Evolutionary conservation across 208 protist genomes (phyloP).

Genomic region (Trichomonas gallinae): DNA sequence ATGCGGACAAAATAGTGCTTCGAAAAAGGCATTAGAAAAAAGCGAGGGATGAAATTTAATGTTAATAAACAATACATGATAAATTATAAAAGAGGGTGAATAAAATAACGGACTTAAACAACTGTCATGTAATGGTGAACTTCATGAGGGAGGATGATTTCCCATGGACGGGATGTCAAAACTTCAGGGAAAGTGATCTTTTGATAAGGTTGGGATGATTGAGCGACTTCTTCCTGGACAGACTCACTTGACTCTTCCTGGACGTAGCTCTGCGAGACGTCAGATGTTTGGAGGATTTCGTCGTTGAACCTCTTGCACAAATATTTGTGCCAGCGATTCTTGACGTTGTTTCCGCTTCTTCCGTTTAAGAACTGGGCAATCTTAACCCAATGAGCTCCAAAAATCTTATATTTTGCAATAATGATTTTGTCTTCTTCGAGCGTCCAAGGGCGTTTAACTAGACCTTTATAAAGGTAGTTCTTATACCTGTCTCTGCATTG

Average conservation of each 20-base stretch:
- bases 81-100: too few species aligned
- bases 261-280: not conserved
- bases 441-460: not conserved
- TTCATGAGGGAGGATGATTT: not conserved
- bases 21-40: too few species aligned
- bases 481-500: not conserved
- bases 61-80: too few species aligned
- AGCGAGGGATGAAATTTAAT: too few species aligned
- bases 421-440: not conserved
- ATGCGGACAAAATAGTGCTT: too few species aligned
- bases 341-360: not conserved
- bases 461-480: not conserved
- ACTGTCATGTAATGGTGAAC: not conserved
- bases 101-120: not conserved
- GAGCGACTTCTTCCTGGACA: not conserved
- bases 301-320: not conserved
- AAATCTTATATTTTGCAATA: not conserved
- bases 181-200: not conserved
- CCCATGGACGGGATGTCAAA: not conserved
- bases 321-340: not conserved
- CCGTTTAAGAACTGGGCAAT: not conserved
- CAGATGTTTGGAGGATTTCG: not conserved
- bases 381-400: not conserved
- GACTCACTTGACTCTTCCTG: not conserved
- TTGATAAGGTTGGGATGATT: not conserved